Evolutionary conservation across 345 rosid genomes (phyloP), one percentile per base, ranked within the genome.

Genomic region (Crucihimalaya himalaica): DNA sequence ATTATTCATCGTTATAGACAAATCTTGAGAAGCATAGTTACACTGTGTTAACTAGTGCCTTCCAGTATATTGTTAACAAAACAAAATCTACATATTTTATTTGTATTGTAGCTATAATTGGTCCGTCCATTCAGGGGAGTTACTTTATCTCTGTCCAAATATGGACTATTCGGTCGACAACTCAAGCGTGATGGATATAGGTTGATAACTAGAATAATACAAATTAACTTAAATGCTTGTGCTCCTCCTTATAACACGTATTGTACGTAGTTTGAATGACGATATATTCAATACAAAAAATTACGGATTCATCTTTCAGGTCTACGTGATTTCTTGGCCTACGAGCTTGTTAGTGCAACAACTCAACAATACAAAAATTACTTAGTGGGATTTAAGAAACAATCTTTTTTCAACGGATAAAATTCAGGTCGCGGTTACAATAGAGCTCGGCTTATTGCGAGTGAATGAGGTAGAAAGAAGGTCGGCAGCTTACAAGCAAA

Each of bases 41-140:
- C 48, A 23, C 23, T 52, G 48, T 50, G 34, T 67, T 52, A 25
- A 6, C 28, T 6, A n/a, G 16, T 45, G 55, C 16, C 32, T 70
- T 34, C 25, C 8, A 35, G 10, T 35, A 10, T 4, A 34, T 2
- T 20, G 6, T 10, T 23, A 15, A 45, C 46, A 51, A 5, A 16
- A 27, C 46, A 47, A 27, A 59, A 3, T 8, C 3, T 25, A 48
- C 19, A 27, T 25, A 31, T 55, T 18, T 35, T 29, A 14, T 63
- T n/a, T 73, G 77, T 64, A 54, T n/a, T 73, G 28, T 64, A 63
- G 63, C 56, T 39, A 31, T 54, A 54, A 31, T 21, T 31, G 56
- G 28, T 25, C 35, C 39, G 5, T 31, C 34, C 50, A 19, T n/a
- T 55, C 19, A 31, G 10, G 27, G 21, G 34, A 8, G n/a, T 28